Evolutionary conservation across 2,329 filamentous ascomycete species (phyloP).

Genomic region (Nigrospora sphaerica): DNA sequence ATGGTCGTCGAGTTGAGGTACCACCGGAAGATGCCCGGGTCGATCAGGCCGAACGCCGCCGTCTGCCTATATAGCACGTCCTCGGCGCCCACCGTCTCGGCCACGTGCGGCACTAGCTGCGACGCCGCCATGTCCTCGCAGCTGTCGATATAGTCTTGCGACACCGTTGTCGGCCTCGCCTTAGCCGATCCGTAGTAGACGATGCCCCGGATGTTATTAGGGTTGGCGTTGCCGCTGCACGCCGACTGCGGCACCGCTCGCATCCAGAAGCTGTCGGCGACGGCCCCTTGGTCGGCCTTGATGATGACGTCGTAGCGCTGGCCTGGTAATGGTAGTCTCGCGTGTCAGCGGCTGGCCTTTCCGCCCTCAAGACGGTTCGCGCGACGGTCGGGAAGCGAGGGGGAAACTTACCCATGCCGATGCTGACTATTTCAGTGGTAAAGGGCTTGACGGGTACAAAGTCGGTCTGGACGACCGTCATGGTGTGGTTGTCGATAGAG

Average conservation of each 20-base stretch:
- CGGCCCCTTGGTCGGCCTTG: conserved; percentile 24
- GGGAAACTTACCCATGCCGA: conserved; percentile 16
- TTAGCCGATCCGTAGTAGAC: conserved; percentile 28
- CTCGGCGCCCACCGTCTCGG: conserved; percentile 18
- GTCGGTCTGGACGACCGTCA: conserved; percentile 47
- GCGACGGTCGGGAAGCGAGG: too few relatives aligned
- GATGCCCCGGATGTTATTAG: conserved; percentile 41
- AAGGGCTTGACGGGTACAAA: conserved; percentile 48
- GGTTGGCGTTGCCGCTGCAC: too few relatives aligned
- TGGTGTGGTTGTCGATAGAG: too few relatives aligned
- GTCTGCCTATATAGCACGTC: conserved; percentile 16
- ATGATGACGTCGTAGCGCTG: conserved; percentile 36
- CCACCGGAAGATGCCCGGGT: conserved; percentile 31
- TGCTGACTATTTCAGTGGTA: conserved; percentile 29
- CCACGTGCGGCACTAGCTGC: conserved; percentile 25
- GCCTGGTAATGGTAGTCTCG: conserved; percentile 7
- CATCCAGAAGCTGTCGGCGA: too few relatives aligned
- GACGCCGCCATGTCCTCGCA: conserved; percentile 28
- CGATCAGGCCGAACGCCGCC: conserved; percentile 12
- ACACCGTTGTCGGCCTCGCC: too few relatives aligned
- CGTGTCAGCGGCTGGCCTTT: too few relatives aligned
- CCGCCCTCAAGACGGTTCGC: too few relatives aligned
- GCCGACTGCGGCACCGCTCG: too few relatives aligned
- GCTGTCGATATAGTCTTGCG: conserved; percentile 7
- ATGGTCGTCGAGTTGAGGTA: conserved; percentile 35